Percentiles rank a stretch among this genome's conserved stretches.
Conservation (phyloP, 2,329 filamentous ascomycete genomes). For the Lecanicillium sp. region DNA sequence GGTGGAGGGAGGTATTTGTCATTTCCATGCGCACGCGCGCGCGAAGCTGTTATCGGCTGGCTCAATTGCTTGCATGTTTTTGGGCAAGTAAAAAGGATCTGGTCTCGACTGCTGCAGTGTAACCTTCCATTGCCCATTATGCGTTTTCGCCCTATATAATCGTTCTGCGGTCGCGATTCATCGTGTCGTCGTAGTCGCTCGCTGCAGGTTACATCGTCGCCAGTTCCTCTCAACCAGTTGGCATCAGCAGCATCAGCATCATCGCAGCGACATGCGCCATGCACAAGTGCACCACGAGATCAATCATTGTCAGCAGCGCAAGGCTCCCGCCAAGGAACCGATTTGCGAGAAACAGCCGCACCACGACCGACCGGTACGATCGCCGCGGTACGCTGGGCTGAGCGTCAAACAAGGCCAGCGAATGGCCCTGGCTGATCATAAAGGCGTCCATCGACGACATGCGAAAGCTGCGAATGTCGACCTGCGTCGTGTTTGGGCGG, state of each 20-base stretch:
- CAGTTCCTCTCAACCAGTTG: neutral
- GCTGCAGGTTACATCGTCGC: neutral
- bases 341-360: slow-evolving; percentile 37
- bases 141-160: no score
- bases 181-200: no score
- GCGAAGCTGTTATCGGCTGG: no score
- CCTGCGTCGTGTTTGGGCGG: slow-evolving; percentile 6
- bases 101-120: no score
- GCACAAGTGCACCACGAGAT: neutral
- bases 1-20: neutral
- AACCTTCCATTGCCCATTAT: no score
- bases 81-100: no score
- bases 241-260: neutral
- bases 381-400: slow-evolving; percentile 10
- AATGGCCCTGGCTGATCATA: slow-evolving; percentile 26
- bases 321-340: slow-evolving; percentile 28
- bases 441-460: slow-evolving; percentile 45
- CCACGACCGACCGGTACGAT: slow-evolving; percentile 29
- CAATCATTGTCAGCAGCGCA: slow-evolving; percentile 17
- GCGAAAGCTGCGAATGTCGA: slow-evolving; percentile 39
- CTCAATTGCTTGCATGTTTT: no score
- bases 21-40: no score
- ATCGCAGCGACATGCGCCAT: slow-evolving; percentile 6
- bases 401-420: neutral
- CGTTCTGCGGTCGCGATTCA: no score